Evolutionary conservation across 1,139 yeast genomes (phyloP), one percentile per base, ranked within the genome.

Genomic region (Candida frijolesensis): DNA sequence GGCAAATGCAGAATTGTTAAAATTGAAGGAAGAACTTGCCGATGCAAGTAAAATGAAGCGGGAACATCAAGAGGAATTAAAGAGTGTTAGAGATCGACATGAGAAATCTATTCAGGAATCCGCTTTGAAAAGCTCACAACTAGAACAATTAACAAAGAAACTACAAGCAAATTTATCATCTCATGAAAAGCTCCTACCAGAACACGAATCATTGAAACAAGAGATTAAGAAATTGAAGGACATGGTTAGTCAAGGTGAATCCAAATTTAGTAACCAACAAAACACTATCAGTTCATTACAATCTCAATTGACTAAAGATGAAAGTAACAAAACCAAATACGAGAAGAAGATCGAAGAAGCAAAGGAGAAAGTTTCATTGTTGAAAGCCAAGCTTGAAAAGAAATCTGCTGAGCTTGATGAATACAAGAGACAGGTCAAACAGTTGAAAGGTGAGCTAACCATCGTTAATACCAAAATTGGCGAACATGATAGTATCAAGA

Each of bases 51-150:
- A 50, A 6, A 58, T 60, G 43, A 67, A 63, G 47, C 49, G 55
- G 0, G 59, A 58, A 9, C 67, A 64, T 45, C 54, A 55, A n/a
- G 53, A 51, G 6, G 54, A 56, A 40, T 47, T 56, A 40, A 37
- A 41, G 2, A 25, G 19, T 1, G 58, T 70, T 46, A 60, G 61
- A 43, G 51, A 54, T 8, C 66, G 66, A 34, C 61, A 60, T 37
- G 60, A 55, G 7, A 34, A 43, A 25, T 22, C 49, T n/a, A 37
- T 44, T 9, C 15, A 40, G 1, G 46, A 50, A 16, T 14, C 48
- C 6, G 37, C 30, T 25, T 15, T 25, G 8, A 62, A 64, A 42
- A 47, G 50, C 8, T 46, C 45, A 2, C 55, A 57, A 42, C 54
- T 64, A 47, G 57, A 57, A 38, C 50, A 48, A 9, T 45, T 47